Conservation (phyloP, 2,329 filamentous ascomycete genomes). For the Pseudocercospora vitis region DNA sequence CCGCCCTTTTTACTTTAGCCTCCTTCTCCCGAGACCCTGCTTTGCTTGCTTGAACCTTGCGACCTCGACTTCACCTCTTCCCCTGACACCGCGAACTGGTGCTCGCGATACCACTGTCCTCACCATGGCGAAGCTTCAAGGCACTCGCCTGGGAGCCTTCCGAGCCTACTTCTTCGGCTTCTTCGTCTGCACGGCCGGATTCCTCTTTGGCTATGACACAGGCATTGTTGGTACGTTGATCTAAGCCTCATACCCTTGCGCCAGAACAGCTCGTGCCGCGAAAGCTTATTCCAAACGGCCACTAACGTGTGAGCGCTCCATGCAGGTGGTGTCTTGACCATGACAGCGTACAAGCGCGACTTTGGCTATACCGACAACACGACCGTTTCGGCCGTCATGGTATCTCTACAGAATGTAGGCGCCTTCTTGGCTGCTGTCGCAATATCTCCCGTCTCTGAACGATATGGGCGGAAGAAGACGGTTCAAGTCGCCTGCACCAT, state of each 20-base stretch:
- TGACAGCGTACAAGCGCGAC: constrained; percentile 30
- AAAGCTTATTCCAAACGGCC: constrained; percentile 1
- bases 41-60: neutral
- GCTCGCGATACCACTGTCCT: neutral
- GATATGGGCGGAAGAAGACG: constrained; percentile 47
- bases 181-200: constrained; percentile 30
- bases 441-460: constrained; percentile 51
- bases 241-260: constrained; percentile 18
- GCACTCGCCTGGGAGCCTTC: constrained; percentile 28
- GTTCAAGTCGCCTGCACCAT: constrained; percentile 49
- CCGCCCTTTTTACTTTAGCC: neutral
- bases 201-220: constrained; percentile 45
- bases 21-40: neutral
- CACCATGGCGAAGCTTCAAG: constrained; percentile 27
- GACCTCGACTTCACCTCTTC: too few species aligned
- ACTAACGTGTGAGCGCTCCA: constrained; percentile 37
- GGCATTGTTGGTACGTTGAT: constrained; percentile 39
- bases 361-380: constrained; percentile 32
- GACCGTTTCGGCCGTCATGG: constrained; percentile 43
- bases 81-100: neutral
- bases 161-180: constrained; percentile 31
- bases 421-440: constrained; percentile 54
- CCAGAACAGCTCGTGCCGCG: neutral
- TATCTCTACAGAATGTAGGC: constrained; percentile 54
- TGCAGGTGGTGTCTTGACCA: constrained; percentile 40